A percentile compares a stretch with the other conserved stretches of the same genome.
Evolutionary conservation across 129 eudicot genomes (phyloP).

Genomic region (Saposhnikovia divaricata): DNA sequence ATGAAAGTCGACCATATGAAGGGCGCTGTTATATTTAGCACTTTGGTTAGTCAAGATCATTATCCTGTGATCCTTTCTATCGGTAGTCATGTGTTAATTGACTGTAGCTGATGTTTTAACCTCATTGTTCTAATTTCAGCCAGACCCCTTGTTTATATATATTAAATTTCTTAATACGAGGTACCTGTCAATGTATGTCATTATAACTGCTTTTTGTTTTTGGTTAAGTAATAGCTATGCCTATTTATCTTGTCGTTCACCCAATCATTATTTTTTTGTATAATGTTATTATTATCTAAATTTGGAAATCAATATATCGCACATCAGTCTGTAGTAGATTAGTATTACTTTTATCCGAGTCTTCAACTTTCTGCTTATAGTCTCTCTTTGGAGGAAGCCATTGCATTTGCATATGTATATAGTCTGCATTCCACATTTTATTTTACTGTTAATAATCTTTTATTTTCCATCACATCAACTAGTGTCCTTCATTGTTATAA

Average conservation of each 20-base stretch:
- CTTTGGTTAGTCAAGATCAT: slow-evolving; percentile 29
- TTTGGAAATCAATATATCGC: not conserved
- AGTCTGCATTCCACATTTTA: not conserved
- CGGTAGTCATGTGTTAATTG: not conserved
- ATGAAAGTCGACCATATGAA: slow-evolving; percentile 70
- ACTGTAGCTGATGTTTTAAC: not conserved
- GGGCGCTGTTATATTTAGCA: slow-evolving; percentile 55
- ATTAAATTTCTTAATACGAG: not conserved
- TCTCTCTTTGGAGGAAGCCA: not conserved
- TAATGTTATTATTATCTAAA: no score
- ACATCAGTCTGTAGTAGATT: not conserved
- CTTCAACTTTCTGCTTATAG: not conserved
- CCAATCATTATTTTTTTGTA: no score
- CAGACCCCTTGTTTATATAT: no score
- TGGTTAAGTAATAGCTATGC: not conserved
- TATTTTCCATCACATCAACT: not conserved
- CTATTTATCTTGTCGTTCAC: not conserved
- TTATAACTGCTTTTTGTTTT: no score
- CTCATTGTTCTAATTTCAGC: not conserved
- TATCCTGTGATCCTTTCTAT: not conserved
- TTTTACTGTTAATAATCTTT: not conserved
- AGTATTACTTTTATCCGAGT: not conserved
- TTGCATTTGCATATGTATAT: not conserved
- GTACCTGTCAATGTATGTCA: not conserved
- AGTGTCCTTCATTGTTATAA: not conserved